Evolutionary conservation across 202 grass and related monocot species (phyloP), one percentile per base, ranked within the genome.

Genomic region (Musa balbisiana): DNA sequence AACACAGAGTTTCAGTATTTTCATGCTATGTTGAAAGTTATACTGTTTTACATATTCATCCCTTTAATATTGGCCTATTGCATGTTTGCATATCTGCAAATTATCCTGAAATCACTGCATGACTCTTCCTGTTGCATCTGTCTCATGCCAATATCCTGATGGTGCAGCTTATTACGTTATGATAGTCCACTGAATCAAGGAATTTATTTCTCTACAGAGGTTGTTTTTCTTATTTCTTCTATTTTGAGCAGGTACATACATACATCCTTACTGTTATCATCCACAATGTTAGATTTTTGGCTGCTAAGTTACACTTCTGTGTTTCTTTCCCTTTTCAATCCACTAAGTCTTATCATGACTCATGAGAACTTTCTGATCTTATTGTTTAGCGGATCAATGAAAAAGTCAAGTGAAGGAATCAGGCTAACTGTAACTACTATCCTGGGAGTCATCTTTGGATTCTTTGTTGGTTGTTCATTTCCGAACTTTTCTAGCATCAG

Each of bases 401-500:
- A 75, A 43, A 75, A 56, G 73, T n/a, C 54, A 9, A 43, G 25
- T 20, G 54, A 75, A 55, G 55, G 73, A 25, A n/a, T 54, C 54
- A 75, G 25, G 22, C 26, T 75, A 23, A 75, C 27, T 33, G 10
- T 75, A 20, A 58, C 73, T 17, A 59, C 73, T 60, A 59, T 75
- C 3, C 12, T 75, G 13, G 53, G 53, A 19, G 54, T 75, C 54
- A 20, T 59, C n/a, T 55, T 75, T 58, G 73, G 73, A 24, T 75
- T 75, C 54, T 75, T 75, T 59, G 26, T 60, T 58, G 73, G 73
- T 10, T 24, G 29, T 75, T 75, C 54, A 60, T 75, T 60, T 75
- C 73, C 25, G 17, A 60, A 24, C 16, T 60, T 75, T 11, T 75
- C 54, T 54, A 75, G 11, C 24, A 11, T 26, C 73, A 58, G 53